phyloP scores from a whole-genome alignment of 805 yeast species.

The Yamadazyma kitorensis region DNA sequence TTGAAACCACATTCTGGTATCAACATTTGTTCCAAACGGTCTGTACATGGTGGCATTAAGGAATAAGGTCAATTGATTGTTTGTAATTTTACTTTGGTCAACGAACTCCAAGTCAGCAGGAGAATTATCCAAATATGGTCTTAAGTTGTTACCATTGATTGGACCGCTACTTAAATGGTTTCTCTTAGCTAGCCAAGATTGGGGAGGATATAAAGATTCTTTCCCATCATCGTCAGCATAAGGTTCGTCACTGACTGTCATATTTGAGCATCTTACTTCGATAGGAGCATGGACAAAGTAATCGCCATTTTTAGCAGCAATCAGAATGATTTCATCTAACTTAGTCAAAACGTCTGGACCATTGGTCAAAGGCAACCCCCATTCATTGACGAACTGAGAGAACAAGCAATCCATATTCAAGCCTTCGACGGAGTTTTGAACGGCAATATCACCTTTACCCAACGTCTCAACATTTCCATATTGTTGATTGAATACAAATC shows the following conservation, averaged over 20 bases:
- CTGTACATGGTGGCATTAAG: conserved; percentile 94
- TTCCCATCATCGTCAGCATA: conserved; percentile 35
- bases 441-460: conserved; percentile 60
- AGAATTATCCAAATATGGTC: conserved; percentile 80
- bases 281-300: conserved; percentile 93
- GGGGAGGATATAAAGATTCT: conserved; percentile 38
- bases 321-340: conserved; percentile 58
- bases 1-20: conserved; percentile 76
- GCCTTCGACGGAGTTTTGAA: conserved; percentile 80
- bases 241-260: conserved; percentile 49
- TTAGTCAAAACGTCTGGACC: conserved; percentile 70
- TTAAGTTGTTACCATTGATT: conserved; percentile 75
- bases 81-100: conserved; percentile 52
- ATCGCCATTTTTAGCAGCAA: conserved; percentile 57
- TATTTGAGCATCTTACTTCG: conserved; percentile 91
- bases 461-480: conserved; percentile 72
- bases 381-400: conserved; percentile 91
- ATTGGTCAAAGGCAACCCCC: conserved; percentile 87
- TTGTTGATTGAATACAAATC: conserved; percentile 80
- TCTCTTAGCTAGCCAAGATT: conserved; percentile 52
- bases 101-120: conserved; percentile 55
- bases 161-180: conserved; percentile 65
- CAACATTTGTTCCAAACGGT: conserved; percentile 79
- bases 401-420: conserved; percentile 94
- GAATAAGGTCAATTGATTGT: conserved; percentile 78